Percentiles rank a stretch among this genome's conserved stretches.
phyloP scores from a whole-genome alignment of 2,329 filamentous ascomycete genomes.

The Colletotrichum zoysiae region DNA sequence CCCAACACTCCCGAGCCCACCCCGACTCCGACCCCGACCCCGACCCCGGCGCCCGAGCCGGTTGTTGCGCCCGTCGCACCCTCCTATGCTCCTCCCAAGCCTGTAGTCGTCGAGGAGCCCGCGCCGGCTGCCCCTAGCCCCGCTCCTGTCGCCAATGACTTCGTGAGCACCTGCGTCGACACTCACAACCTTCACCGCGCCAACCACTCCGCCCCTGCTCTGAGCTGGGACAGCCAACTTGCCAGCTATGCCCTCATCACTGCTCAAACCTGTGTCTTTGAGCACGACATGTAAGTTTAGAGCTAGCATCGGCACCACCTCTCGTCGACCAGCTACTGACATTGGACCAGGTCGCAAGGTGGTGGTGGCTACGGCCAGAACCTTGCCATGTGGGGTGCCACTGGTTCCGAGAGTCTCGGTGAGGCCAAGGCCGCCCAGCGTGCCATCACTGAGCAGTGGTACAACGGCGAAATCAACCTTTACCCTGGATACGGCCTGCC shows the following conservation, averaged over 20 bases:
- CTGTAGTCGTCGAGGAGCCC: slow-evolving; percentile 42
- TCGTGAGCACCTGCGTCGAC: slow-evolving; percentile 63
- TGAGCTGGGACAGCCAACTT: slow-evolving; percentile 76
- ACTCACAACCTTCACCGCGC: slow-evolving; percentile 89
- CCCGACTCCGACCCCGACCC: slow-evolving; percentile 40
- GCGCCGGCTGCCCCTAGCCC: slow-evolving; percentile 45
- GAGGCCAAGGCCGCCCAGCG: slow-evolving; percentile 68
- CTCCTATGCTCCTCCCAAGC: slow-evolving; percentile 31
- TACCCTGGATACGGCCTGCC: slow-evolving; percentile 68
- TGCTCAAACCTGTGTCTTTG: slow-evolving; percentile 77
- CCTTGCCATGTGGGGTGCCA: slow-evolving; percentile 75
- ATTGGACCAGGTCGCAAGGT: slow-evolving; percentile 61
- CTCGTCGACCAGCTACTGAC: slow-evolving; percentile 29
- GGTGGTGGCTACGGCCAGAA: slow-evolving; percentile 88
- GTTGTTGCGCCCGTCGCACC: slow-evolving; percentile 19
- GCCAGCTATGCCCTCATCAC: slow-evolving; percentile 73
- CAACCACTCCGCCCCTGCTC: slow-evolving; percentile 78
- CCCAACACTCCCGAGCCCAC: slow-evolving; percentile 37
- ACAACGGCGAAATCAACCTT: slow-evolving; percentile 80
- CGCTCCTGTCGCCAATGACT: slow-evolving; percentile 44
- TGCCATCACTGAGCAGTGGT: slow-evolving; percentile 87
- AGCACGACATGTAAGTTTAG: slow-evolving; percentile 79
- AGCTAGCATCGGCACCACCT: slow-evolving; percentile 41
- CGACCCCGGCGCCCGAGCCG: slow-evolving; percentile 37
- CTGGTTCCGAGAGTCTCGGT: slow-evolving; percentile 59